phyloP scores from a whole-genome alignment of 2,329 filamentous ascomycete species.

The Neonectria sp. region DNA sequence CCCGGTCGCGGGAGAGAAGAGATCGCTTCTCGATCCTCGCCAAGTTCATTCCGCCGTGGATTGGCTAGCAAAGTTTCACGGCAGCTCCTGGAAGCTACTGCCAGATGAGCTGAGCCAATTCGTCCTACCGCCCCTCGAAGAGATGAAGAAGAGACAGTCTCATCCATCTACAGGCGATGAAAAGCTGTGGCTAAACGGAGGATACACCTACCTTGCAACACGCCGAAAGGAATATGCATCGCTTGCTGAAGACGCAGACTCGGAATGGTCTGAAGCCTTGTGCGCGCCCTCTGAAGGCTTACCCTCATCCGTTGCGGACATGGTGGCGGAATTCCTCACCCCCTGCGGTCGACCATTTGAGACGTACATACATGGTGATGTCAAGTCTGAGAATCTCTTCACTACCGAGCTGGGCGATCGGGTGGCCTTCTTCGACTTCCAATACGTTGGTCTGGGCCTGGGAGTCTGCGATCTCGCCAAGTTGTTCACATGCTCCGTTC shows the following conservation, averaged over 20 bases:
- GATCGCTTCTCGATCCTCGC: constrained; percentile 58
- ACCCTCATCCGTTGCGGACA: constrained; percentile 62
- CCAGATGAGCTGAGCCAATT: constrained; percentile 52
- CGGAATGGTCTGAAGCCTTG: constrained; percentile 69
- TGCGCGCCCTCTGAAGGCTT: constrained; percentile 53
- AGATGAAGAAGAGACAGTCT: constrained; percentile 53
- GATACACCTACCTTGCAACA: constrained; percentile 79
- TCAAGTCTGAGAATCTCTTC: constrained; percentile 79
- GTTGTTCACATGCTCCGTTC: constrained; percentile 77
- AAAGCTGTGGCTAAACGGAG: constrained; percentile 74
- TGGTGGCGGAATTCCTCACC: constrained; percentile 66
- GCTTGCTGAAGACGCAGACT: constrained; percentile 61
- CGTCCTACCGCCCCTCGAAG: constrained; percentile 70
- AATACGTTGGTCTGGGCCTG: constrained; percentile 75
- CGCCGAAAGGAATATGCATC: constrained; percentile 68
- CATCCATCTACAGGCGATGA: constrained; percentile 30
- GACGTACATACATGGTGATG: constrained; percentile 77
- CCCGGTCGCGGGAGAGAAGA: constrained; percentile 70
- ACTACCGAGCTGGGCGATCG: constrained; percentile 62
- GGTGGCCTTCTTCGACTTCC: constrained; percentile 79
- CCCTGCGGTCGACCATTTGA: constrained; percentile 62
- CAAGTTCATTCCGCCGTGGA: constrained; percentile 70
- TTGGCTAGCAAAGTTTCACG: constrained; percentile 77
- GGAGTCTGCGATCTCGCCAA: constrained; percentile 78
- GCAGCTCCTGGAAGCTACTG: constrained; percentile 62